A percentile compares a stretch with the other conserved stretches of the same genome.
Evolutionary conservation across 306 rosid species (phyloP).

Genomic region (Ochetophila trinervis): DNA sequence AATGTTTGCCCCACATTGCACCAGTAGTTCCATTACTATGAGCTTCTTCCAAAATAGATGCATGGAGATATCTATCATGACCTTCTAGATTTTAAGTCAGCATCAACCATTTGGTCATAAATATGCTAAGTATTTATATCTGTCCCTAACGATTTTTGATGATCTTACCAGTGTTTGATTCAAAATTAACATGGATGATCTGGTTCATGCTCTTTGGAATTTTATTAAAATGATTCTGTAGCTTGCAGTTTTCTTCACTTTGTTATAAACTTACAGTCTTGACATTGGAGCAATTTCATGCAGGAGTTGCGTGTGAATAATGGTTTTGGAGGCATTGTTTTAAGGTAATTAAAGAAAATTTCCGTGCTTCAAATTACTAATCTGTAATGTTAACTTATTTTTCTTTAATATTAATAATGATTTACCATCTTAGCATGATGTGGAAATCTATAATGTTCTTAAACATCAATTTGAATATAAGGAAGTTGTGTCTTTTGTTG

Average conservation of each 20-base stretch:
- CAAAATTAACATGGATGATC: background rate
- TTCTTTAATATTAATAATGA: background rate
- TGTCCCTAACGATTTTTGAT: background rate
- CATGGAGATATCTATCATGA: background rate
- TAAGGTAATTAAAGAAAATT: constrained; percentile 52
- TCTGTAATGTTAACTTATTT: constrained; percentile 8
- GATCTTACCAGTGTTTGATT: background rate
- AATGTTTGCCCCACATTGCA: background rate
- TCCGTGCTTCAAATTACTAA: constrained; percentile 9
- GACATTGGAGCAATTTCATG: constrained; percentile 33
- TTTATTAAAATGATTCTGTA: background rate
- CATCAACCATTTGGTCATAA: no score
- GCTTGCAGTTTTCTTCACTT: background rate
- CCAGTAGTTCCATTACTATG: background rate
- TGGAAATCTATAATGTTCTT: background rate
- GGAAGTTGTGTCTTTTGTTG: no score
- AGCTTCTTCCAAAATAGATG: background rate
- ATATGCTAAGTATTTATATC: background rate
- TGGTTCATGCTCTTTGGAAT: background rate
- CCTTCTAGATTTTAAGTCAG: no score
- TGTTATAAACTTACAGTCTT: background rate
- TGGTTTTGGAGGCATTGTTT: constrained; percentile 90
- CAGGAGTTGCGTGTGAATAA: constrained; percentile 91
- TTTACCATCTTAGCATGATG: background rate
- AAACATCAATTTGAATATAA: no score